Base-by-base conservation (phyloP, 495 filamentous ascomycete species). In the Staphylotrichum longicolle region DNA sequence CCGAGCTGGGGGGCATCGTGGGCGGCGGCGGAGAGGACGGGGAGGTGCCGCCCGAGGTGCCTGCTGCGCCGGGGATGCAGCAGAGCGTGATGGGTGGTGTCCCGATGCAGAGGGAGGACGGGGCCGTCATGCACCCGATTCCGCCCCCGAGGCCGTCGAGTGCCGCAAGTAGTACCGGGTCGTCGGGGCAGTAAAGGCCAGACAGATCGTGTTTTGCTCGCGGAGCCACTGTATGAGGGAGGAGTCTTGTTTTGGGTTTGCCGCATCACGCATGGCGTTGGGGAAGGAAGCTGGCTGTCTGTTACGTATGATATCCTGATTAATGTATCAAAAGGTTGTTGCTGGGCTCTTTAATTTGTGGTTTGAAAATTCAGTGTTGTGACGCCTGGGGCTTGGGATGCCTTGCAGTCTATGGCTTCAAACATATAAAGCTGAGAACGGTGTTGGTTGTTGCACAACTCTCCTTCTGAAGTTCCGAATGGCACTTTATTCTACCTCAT, bases 71-170 rank as follows among this genome's bases (percentile, higher is more conserved):
- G 56, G 62, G 56, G 41, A n/a, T 71, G 14, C 60, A 66, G 48
- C 45, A 63, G 39, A 66, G 64, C 27, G 60, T 75, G 51, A 47
- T 79, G 52, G 77, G 76, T 5, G 76, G 78, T 34, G 72, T 78
- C 30, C 73, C 78, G 41, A 81, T 79, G 78, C 74, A 77, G 64
- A 71, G 77, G 51, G 70, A 76, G 33, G 78, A 77, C 10, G 57
- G 60, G 37, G 46, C 58, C 10, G 62, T 64, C 15, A 45, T 44
- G 33, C 57, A 69, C 59, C 72, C 72, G 3, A 57, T 68, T 20
- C 75, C 70, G 41, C 78, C 76, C 27, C 72, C 76, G 12, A 65
- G 78, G 60, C 78, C 78, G 50, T 59, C 69, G 35, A 81, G 78
- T 52, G 73, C 70, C 4, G 75, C 71, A 5, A 74, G 71, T 20